Evolutionary conservation across 495 filamentous ascomycete species (phyloP), one percentile per base, ranked within the genome.

Genomic region (Xylaria venustula): DNA sequence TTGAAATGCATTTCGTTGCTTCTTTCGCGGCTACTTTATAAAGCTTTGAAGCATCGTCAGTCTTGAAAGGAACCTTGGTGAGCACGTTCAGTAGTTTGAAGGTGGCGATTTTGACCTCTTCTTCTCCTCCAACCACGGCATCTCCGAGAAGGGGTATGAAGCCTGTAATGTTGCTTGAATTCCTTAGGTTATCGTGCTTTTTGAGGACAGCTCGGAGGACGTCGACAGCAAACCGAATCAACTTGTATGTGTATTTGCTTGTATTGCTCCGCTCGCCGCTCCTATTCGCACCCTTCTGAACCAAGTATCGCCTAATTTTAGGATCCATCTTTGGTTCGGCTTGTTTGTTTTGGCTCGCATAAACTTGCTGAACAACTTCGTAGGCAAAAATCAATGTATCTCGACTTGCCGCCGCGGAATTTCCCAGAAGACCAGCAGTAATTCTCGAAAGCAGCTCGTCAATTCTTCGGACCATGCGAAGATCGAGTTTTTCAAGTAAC

Each of bases 331-430:
- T 82, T 19, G 68, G 68, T 23, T 74, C 72, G 12, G 67, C 71
- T 32, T 78, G 58, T 15, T 73, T 79, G 62, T 80, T 78, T 36
- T 76, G 71, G 37, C 79, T 79, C 49, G 84, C 83, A 70, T 97
- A 94, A 1, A 90, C 89, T 64, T 93, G 88, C 69, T 93, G 88
- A 34, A 96, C 89, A 45, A 97, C 83, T 75, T 98, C 90, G 69
- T 96, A 96, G 72, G 92, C 96, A 74, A 98, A 98, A 0, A 97
- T 76, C 42, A 98, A 77, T 53, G 93, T 83, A 54, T 94, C 88
- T 46, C 88, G 87, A 45, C 85, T 89, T 52, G 87, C 82, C 7
- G 90, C 86, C 11, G 84, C 85, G 8, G 87, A 81, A 64, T 98
- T 98, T 47, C 87, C 85, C 55, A 93, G 64, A 19, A 98, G 80